Conservation (phyloP, 2,329 filamentous ascomycete species). For the Chaetomium strumarium region DNA sequence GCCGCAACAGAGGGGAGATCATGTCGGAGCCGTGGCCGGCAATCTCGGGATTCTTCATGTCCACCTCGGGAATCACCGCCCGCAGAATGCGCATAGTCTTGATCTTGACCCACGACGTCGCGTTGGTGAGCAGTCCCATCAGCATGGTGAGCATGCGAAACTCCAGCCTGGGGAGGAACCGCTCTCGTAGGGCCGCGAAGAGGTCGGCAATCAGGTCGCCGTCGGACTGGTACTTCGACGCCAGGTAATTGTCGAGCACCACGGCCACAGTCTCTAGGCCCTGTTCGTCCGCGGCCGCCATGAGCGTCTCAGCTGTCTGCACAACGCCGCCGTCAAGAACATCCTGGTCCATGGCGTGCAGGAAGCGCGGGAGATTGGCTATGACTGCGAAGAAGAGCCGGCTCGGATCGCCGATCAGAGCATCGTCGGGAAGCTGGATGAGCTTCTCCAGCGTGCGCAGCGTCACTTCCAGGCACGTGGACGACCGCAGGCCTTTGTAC, state of each 20-base stretch:
- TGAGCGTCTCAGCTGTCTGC: constrained; percentile 62
- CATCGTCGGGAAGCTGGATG: constrained; percentile 70
- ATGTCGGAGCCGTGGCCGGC: constrained; percentile 88
- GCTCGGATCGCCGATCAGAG: constrained; percentile 74
- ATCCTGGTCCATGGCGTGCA: constrained; percentile 69
- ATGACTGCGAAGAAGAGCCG: constrained; percentile 80
- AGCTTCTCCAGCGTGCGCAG: constrained; percentile 73
- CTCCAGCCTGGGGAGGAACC: constrained; percentile 77
- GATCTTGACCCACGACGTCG: constrained; percentile 80
- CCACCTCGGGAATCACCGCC: constrained; percentile 78
- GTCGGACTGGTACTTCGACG: constrained; percentile 58
- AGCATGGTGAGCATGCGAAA: constrained; percentile 83
- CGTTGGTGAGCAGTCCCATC: constrained; percentile 86
- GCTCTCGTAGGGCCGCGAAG: constrained; percentile 65
- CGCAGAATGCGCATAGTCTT: constrained; percentile 90
- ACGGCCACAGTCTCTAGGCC: constrained; percentile 61
- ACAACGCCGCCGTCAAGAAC: constrained; percentile 50
- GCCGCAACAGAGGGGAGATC: constrained; percentile 82
- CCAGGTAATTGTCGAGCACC: constrained; percentile 65
- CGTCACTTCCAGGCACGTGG: constrained; percentile 71
- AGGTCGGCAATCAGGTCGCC: constrained; percentile 73
- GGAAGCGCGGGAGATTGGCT: constrained; percentile 83
- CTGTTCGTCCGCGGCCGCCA: constrained; percentile 66
- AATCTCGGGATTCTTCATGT: constrained; percentile 88
- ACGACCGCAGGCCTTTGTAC: constrained; percentile 89